phyloP scores from a whole-genome alignment of 352 stramenopile species.

The Globisporangium canariense region DNA sequence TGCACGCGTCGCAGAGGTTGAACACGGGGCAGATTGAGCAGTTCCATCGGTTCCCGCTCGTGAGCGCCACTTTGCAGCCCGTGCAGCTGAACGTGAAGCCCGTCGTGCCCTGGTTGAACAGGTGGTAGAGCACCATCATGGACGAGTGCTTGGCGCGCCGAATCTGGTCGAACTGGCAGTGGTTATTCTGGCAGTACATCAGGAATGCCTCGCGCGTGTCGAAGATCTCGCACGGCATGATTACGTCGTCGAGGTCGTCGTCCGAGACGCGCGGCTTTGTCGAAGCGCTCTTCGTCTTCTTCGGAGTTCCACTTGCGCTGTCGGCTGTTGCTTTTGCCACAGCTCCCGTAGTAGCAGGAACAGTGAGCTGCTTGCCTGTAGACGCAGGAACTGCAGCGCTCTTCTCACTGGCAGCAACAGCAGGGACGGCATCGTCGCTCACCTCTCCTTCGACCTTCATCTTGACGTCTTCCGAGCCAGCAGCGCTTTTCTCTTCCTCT shows the following conservation, averaged over 20 bases:
- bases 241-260: slow-evolving; percentile 87
- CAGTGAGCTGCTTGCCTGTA: not conserved
- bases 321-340: slow-evolving; percentile 15
- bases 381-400: not conserved
- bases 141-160: slow-evolving; percentile 79
- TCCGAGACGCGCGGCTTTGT: slow-evolving; percentile 19
- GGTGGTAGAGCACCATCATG: slow-evolving; percentile 85
- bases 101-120: slow-evolving; percentile 93
- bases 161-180: slow-evolving; percentile 83
- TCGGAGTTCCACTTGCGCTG: slow-evolving; percentile 13
- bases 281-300: slow-evolving; percentile 29
- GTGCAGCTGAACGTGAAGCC: slow-evolving; percentile 97
- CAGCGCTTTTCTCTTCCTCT: slow-evolving; percentile 16
- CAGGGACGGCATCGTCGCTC: not conserved
- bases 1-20: slow-evolving; percentile 94
- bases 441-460: slow-evolving; percentile 16
- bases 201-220: slow-evolving; percentile 89
- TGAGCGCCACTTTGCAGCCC: slow-evolving; percentile 92
- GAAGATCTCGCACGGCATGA: slow-evolving; percentile 97
- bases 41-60: slow-evolving; percentile 94
- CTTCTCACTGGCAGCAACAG: not conserved
- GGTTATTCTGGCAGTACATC: slow-evolving; percentile 88
- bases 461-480: slow-evolving; percentile 11
- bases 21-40: slow-evolving; percentile 95
- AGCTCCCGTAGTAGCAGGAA: not conserved